Base-by-base conservation (phyloP, 441 rosid genomes). In the Populus hybrid region DNA sequence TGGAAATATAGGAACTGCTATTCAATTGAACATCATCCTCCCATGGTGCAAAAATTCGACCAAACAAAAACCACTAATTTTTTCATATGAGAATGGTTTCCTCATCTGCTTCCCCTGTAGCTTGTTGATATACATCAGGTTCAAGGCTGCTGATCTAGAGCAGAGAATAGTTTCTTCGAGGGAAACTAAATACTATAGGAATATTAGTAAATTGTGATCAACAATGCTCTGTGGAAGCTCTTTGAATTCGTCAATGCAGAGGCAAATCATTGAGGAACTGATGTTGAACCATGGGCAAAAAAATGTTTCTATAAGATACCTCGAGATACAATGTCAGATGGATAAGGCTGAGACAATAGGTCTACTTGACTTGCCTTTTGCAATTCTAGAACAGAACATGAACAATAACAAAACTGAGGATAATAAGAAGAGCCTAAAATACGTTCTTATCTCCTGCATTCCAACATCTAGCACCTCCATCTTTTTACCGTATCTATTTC, bases 351-450 rank as follows among this genome's bases (percentile, higher is more conserved):
- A 81, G 78, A 88, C 83, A 56, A 90, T 79, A 77, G 90, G 83
- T 84, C 98, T 89, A 77, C 83, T 81, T 50, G 81, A 87, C 86
- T 89, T 93, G 81, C 88, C 82, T 79, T 93, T 97, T 7, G 99
- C 90, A 70, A 97, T 94, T 77, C 98, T 88, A 68, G 98, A 92
- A 83, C 98, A 97, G 87, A 94, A 97, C 98, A 94, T 93, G 84
- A 94, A 91, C 86, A 97, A 73, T 68, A 97, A 82, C 79, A 97
- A 78, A 56, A 85, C 94, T 0, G 98, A 94, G 70, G 98, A 97
- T 53, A 97, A 78, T 82, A 97, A 84, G 89, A 97, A 94, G 82
- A 97, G 95, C 86, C 99, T 87, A 87, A 94, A 97, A 85, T 97
- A 94, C 7, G 99, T 90, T 88, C 98, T 87, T 38, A 93, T 91